phyloP scores from a whole-genome alignment of 352 stramenopile species.

The Nothophytophthora sp. region DNA sequence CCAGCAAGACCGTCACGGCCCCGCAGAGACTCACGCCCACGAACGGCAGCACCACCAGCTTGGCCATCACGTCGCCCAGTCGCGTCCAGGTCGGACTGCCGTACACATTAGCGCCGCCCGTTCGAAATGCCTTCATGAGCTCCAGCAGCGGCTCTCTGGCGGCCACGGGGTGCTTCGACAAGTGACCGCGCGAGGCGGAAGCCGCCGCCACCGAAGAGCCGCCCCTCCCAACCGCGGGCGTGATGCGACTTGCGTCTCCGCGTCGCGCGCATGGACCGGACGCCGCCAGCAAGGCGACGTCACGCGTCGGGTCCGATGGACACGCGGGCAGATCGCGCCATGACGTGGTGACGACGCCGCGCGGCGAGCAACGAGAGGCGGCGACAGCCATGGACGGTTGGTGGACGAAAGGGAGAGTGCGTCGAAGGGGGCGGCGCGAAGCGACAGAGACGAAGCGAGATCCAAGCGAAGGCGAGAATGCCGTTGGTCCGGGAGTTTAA shows the following conservation, averaged over 20 bases:
- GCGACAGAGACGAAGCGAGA: neutral
- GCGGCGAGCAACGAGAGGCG: too few relatives aligned
- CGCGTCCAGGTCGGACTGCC: constrained; percentile 6
- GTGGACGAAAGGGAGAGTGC: too few relatives aligned
- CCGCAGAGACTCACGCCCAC: constrained; percentile 68
- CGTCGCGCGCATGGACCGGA: neutral
- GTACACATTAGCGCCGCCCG: constrained; percentile 3
- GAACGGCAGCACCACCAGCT: constrained; percentile 63
- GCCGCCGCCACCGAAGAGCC: neutral
- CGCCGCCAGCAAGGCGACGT: neutral
- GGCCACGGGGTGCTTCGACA: neutral
- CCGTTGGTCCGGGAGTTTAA: too few relatives aligned
- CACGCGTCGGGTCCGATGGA: neutral
- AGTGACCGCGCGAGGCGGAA: neutral
- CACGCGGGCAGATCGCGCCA: neutral
- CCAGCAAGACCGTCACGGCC: constrained; percentile 45
- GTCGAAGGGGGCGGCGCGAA: too few relatives aligned
- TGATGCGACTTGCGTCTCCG: neutral
- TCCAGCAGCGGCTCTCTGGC: neutral
- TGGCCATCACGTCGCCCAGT: constrained; percentile 39
- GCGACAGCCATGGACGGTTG: neutral
- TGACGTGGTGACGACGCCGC: too few relatives aligned
- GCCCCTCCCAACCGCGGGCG: neutral
- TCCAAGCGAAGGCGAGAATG: too few relatives aligned
- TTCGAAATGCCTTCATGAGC: neutral